Base-by-base conservation (phyloP, 2,329 filamentous ascomycete species). In the Trichothecium roseum region DNA sequence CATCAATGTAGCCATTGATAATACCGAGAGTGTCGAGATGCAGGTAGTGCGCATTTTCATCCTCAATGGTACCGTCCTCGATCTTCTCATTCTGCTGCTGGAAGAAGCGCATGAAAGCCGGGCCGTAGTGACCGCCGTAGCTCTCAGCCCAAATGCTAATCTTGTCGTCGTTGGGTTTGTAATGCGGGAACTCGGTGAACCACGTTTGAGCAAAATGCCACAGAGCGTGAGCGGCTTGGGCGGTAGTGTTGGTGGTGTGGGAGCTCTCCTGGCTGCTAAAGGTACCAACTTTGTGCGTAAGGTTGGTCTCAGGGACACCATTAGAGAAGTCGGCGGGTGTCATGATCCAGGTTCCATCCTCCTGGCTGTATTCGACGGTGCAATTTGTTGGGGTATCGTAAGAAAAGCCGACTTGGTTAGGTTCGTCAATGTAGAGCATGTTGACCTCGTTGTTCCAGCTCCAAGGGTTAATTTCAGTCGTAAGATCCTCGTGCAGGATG, bases 41-140 rank as follows among this genome's bases (percentile, higher is more conserved):
- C 3, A 74, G 40, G 3, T 63, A 55, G 4, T 74, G 69, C 37
- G 67, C 70, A 9, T 54, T 47, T 20, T 71, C 65, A 22, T 46
- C 46, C 6, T 42, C 43, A 16, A 52, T 45, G 2, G 44, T 51
- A 10, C 54, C 52, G 28, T 51, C 46, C 1, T 38, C 36, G 30
- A 58, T 54, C 40, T 61, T 63, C n/a, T 61, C 53, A 41, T 85
- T 86, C 54, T 84, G 77, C 37, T 71, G 52, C 49, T 80, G 68
- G 58, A 69, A 72, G 39, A 66, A 57, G 3, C 59, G 57, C 13
- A 74, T 69, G 46, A 83, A 79, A 1, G 68, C 66, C 1, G 78
- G 78, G 0, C 76, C 81, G 46, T 83, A 85, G 41, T 77, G 74
- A 5, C 81, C 81, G 20, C 78, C 73, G 53, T 84, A 80, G 51